These are phyloP conservation scores for Umbelopsis vinacea DNA, from an alignment of 192 early-diverging fungal genomes.

Conservation along the genomic window DNA sequence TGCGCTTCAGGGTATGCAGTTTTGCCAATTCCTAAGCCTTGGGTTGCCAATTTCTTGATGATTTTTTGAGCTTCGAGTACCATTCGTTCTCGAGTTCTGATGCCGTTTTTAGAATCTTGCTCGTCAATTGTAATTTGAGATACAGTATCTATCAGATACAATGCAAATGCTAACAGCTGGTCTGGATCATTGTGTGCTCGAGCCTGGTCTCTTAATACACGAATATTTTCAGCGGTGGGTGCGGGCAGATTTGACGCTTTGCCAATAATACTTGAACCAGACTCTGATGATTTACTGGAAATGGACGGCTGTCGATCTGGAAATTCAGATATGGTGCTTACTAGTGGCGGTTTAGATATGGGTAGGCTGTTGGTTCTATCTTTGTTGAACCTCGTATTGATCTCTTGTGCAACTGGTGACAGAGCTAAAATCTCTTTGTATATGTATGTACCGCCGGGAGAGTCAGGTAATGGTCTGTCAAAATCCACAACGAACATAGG, in stretches of 20 bases:
- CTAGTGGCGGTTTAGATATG: neutral
- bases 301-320: conserved; percentile 4
- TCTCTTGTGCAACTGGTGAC: neutral
- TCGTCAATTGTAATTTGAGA: conserved; percentile 67
- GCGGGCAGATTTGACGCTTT: conserved; percentile 32
- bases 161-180: conserved; percentile 84
- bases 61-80: conserved; percentile 85
- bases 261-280: conserved; percentile 6
- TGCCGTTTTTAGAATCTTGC: conserved; percentile 64
- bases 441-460: too few species aligned
- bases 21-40: conserved; percentile 75
- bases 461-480: too few species aligned
- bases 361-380: neutral
- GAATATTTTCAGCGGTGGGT: conserved; percentile 44
- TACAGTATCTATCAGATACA: conserved; percentile 81
- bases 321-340: neutral
- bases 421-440: too few species aligned
- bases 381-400: neutral
- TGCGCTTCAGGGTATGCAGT: conserved; percentile 87
- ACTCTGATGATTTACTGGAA: conserved; percentile 9
- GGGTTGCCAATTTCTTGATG: conserved; percentile 82
- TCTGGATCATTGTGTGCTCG: conserved; percentile 71
- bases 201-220: conserved; percentile 49
- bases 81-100: conserved; percentile 75
- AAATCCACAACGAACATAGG: too few species aligned